Percentiles rank a stretch among this genome's conserved stretches.
Conservation (phyloP, 257 asterid genomes). For the Capsicum chinense region DNA sequence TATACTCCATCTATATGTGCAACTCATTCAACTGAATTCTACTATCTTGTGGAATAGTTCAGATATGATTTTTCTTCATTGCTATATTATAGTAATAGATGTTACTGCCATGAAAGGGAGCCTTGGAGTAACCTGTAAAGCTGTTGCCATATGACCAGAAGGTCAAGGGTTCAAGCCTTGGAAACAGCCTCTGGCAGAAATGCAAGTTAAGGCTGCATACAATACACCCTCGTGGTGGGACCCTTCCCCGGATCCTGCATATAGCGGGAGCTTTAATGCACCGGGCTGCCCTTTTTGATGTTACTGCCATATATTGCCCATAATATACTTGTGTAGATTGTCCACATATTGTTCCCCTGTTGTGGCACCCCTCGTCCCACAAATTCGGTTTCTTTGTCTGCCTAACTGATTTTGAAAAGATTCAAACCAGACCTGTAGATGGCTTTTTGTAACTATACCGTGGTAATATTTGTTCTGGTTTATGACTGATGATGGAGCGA, state of each 20-base stretch:
- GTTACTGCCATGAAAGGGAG: no score
- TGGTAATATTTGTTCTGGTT: neutral
- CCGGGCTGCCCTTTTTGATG: no score
- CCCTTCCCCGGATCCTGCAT: no score
- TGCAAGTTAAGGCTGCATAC: no score
- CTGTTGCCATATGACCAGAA: no score
- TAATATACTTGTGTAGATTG: neutral
- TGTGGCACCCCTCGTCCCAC: neutral
- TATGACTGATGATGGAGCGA: neutral
- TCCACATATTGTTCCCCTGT: neutral
- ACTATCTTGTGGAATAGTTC: neutral
- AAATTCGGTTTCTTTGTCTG: neutral
- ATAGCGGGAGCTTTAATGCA: no score
- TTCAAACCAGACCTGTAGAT: neutral
- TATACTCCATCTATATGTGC: neutral
- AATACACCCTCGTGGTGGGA: no score
- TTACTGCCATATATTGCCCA: neutral
- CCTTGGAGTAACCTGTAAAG: no score
- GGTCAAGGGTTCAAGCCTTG: no score
- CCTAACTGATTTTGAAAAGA: neutral
- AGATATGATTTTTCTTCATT: neutral
- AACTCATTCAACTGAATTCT: neutral
- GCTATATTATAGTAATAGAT: neutral
- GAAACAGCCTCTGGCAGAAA: no score
- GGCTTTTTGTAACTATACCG: neutral